A percentile compares a stretch with the other conserved stretches of the same genome.
These are phyloP conservation scores for Physocladia obscura DNA, from an alignment of 192 early-diverging fungal genomes.

Conservation along the genomic window DNA sequence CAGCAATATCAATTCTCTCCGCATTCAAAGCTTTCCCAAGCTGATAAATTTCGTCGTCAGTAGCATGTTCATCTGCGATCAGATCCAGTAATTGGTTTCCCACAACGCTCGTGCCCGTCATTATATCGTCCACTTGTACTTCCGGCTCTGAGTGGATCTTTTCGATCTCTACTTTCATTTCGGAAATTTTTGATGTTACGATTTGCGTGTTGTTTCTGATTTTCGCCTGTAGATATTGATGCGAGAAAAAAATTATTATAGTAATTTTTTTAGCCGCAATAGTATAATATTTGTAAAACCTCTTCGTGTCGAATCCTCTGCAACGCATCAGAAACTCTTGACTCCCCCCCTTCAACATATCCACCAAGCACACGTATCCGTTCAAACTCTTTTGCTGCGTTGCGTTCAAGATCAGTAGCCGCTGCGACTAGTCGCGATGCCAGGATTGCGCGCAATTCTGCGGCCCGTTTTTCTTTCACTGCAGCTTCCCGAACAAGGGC, in stretches of 20 bases:
- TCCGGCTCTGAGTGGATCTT: slow-evolving; percentile 57
- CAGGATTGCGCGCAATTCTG: slow-evolving; percentile 4
- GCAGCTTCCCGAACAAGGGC: not conserved
- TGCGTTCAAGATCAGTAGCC: slow-evolving; percentile 7
- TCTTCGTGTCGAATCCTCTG: too few relatives aligned
- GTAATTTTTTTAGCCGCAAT: too few relatives aligned
- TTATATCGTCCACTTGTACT: slow-evolving; percentile 61
- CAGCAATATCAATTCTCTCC: slow-evolving; percentile 67
- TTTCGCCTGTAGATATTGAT: slow-evolving; percentile 50
- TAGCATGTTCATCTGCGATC: slow-evolving; percentile 85
- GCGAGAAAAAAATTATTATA: too few relatives aligned
- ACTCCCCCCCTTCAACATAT: slow-evolving; percentile 67
- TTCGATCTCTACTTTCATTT: slow-evolving; percentile 56
- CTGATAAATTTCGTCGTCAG: slow-evolving; percentile 84
- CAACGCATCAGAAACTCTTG: too few relatives aligned
- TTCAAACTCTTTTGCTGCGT: slow-evolving; percentile 8
- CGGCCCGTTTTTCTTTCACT: slow-evolving; percentile 35
- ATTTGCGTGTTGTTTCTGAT: slow-evolving; percentile 66
- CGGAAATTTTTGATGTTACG: slow-evolving; percentile 61
- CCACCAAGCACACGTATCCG: slow-evolving; percentile 4
- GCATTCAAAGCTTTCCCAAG: slow-evolving; percentile 76
- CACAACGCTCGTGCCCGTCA: slow-evolving; percentile 63
- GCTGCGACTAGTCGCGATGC: not conserved
- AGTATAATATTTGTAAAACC: too few relatives aligned
- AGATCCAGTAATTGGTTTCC: slow-evolving; percentile 81